These are phyloP conservation scores for Clavariopsis aquatica DNA, from an alignment of 495 filamentous ascomycete genomes.

Conservation along the genomic window DNA sequence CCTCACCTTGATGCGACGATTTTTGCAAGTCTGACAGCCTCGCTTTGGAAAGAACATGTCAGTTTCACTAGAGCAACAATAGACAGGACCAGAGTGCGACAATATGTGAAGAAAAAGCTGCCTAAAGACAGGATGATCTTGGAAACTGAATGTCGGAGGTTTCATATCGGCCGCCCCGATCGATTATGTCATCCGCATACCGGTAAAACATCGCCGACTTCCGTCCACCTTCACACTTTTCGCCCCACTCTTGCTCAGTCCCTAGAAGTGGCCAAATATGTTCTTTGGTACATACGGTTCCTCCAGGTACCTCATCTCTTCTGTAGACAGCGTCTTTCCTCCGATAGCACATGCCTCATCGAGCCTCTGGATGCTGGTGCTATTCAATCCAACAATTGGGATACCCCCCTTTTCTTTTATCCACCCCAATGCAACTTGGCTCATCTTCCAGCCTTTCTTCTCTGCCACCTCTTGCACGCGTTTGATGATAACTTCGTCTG, in stretches of 20 bases:
- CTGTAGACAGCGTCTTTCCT: conserved; percentile 38
- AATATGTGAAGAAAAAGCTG: neutral
- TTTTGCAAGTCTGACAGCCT: neutral
- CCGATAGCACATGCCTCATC: conserved; percentile 37
- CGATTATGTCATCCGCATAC: neutral
- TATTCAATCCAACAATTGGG: conserved; percentile 40
- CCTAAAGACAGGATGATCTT: neutral
- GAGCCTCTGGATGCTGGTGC: conserved; percentile 34
- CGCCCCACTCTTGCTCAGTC: neutral
- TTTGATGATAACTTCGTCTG: conserved; percentile 36
- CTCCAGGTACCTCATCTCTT: conserved; percentile 44
- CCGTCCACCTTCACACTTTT: neutral
- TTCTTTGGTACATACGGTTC: conserved; percentile 38
- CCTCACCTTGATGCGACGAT: neutral
- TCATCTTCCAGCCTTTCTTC: conserved; percentile 42
- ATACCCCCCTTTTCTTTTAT: conserved; percentile 35
- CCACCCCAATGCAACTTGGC: conserved; percentile 38
- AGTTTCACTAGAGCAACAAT: neutral
- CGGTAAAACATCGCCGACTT: neutral
- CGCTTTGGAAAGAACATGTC: neutral
- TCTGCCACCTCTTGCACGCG: conserved; percentile 41
- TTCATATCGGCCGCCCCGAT: neutral
- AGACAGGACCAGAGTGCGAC: neutral
- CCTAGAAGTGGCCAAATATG: conserved; percentile 9
- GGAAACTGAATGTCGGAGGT: too few relatives aligned